phyloP scores from a whole-genome alignment of 371 early-diverging fungal species.

The Mortierella sp. region DNA sequence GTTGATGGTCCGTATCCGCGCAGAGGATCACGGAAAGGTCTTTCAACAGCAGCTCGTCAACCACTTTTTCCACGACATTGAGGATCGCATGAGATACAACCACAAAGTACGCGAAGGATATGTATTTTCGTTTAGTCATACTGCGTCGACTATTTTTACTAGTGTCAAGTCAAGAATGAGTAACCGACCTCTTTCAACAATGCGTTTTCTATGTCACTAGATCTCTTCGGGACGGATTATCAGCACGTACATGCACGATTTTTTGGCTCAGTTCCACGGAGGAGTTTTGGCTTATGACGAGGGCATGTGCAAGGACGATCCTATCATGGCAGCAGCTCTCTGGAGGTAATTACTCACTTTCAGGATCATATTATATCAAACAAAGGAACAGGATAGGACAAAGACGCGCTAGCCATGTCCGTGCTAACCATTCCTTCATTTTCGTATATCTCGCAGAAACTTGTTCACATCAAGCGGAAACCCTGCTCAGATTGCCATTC shows the following conservation, averaged over 20 bases:
- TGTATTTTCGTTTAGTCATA: too few relatives aligned
- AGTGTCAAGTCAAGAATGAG: too few relatives aligned
- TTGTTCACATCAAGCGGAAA: constrained; percentile 74
- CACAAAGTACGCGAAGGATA: constrained; percentile 50
- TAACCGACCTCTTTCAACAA: background rate
- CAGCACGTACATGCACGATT: constrained; percentile 81
- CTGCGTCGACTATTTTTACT: too few relatives aligned
- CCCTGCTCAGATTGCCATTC: constrained; percentile 69
- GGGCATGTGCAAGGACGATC: constrained; percentile 91
- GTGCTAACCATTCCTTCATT: background rate
- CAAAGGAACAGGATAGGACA: background rate
- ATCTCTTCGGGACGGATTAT: constrained; percentile 80
- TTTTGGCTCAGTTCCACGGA: constrained; percentile 90
- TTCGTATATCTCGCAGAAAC: constrained; percentile 64
- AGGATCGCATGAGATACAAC: constrained; percentile 78
- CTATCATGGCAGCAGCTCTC: constrained; percentile 92
- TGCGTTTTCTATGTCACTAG: constrained; percentile 37
- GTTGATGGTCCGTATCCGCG: constrained; percentile 86
- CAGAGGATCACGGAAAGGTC: constrained; percentile 78
- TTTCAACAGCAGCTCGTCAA: constrained; percentile 92
- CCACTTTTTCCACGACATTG: constrained; percentile 91
- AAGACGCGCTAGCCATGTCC: background rate
- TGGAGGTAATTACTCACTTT: constrained; percentile 77
- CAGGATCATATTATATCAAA: background rate
- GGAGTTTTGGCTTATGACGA: constrained; percentile 94